Conservation (phyloP, 108 stramenopile genomes). For the Pseudonitzschia pungens region DNA sequence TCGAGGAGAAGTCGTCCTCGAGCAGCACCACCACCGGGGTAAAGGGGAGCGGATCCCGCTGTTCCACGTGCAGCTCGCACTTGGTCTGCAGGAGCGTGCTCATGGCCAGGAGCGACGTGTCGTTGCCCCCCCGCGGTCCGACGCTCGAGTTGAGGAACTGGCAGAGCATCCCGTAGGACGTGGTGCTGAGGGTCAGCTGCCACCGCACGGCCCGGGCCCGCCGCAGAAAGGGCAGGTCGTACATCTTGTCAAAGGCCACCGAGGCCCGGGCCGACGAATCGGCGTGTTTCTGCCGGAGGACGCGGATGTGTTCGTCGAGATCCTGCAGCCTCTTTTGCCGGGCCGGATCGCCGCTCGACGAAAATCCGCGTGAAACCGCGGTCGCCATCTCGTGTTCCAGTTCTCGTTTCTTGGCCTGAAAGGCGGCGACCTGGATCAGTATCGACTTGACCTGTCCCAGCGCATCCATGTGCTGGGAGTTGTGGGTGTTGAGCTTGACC, state of each 20-base stretch:
- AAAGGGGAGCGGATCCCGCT: slow-evolving; percentile 77
- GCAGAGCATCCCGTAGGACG: slow-evolving; percentile 61
- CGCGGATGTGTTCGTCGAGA: slow-evolving; percentile 37
- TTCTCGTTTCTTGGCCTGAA: slow-evolving; percentile 40
- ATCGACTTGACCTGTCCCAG: slow-evolving; percentile 37
- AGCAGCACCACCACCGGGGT: slow-evolving; percentile 68
- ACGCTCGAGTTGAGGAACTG: slow-evolving; percentile 42
- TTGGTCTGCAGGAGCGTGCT: slow-evolving; percentile 76
- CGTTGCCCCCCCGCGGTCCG: slow-evolving; percentile 14
- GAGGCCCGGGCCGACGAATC: slow-evolving; percentile 53
- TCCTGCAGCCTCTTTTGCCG: slow-evolving; percentile 30
- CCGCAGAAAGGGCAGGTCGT: slow-evolving; percentile 72
- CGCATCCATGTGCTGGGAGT: slow-evolving; percentile 54
- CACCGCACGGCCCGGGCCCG: slow-evolving; percentile 82
- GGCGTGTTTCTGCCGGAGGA: slow-evolving; percentile 49
- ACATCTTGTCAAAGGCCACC: slow-evolving; percentile 47
- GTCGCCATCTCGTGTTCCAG: slow-evolving; percentile 12
- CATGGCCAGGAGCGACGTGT: slow-evolving; percentile 68
- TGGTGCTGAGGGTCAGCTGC: slow-evolving; percentile 70
- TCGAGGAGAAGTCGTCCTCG: slow-evolving; percentile 43
- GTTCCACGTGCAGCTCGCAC: slow-evolving; percentile 84
- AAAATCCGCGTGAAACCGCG: slow-evolving; percentile 4
- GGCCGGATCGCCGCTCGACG: slow-evolving; percentile 16
- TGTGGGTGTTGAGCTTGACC: slow-evolving; percentile 62
- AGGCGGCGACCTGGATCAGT: slow-evolving; percentile 42